Evolutionary conservation across 495 filamentous ascomycete species (phyloP), one percentile per base, ranked within the genome.

Genomic region (Cladorrhinum samala): DNA sequence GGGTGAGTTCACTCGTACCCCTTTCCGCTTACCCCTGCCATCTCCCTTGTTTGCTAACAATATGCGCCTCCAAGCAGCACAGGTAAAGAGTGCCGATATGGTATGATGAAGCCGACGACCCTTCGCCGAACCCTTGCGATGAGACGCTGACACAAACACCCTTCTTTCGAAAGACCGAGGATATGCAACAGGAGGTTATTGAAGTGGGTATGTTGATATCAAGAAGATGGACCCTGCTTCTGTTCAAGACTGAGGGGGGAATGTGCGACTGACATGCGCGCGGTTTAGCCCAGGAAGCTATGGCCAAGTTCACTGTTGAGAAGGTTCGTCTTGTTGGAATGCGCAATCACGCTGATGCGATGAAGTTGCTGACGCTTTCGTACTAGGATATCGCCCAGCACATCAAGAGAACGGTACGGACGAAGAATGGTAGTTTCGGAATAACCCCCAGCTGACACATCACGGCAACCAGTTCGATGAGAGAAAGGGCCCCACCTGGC

Each of bases 11-110:
- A 14, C 37, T 27, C 18, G 2, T 42, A 8, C 9, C 2, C 43
- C 39, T 19, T 27, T 19, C 18, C n/a, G n/a, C n/a, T n/a, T 30
- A 3, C 9, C 9, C 44, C 23, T 11, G 23, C 21, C 17, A 23
- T 42, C 37, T 49, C 55, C 54, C 20, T 23, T 9, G 3, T 48
- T 57, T 37, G 4, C 40, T 33, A 47, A 23, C 13, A 33, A 45
- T 13, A 45, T 54, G 39, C 19, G 21, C 27, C 8, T 17, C 20
- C 13, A 41, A 49, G 50, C 65, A 98, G 93, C 87, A 50, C 88
- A 93, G 69, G 83, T 98, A 68, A 97, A 97, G 77, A 95, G 91
- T 49, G 92, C 88, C 46, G 93, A 98, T 61, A 98, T 98, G 93
- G 93, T 97, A 81, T 30, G 42, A 49, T 24, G 33, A 55, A 8